Conservation (phyloP, 176 grass and related monocot genomes). For the Carex littledalei region DNA sequence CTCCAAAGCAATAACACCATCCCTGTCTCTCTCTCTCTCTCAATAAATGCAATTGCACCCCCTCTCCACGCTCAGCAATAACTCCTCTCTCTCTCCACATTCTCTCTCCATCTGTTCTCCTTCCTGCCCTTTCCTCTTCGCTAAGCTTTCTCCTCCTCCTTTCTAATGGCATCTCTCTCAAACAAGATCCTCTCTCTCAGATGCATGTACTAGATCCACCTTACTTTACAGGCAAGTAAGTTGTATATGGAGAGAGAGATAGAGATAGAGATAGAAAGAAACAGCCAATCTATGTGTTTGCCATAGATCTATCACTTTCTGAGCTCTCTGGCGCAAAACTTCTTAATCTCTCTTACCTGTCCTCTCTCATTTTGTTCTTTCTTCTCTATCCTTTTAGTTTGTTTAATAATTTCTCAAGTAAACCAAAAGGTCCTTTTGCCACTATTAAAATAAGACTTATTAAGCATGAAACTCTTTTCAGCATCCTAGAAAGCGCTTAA, state of each 20-base stretch:
- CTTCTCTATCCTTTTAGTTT: conserved; percentile 25
- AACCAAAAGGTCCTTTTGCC: conserved; percentile 31
- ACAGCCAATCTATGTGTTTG: conserved; percentile 30
- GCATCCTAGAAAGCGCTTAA: background rate
- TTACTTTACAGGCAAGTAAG: conserved; percentile 12
- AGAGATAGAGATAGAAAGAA: conserved; percentile 17
- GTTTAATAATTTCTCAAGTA: conserved; percentile 1
- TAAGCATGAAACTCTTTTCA: conserved; percentile 8
- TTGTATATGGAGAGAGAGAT: background rate
- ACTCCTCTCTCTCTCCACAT: conserved; percentile 59
- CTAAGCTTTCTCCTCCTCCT: conserved; percentile 26
- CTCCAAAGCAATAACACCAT: conserved; percentile 54
- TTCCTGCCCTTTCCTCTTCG: conserved; percentile 17
- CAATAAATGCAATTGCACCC: conserved; percentile 99
- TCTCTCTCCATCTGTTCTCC: conserved; percentile 52
- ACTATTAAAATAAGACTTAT: background rate
- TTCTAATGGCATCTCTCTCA: conserved; percentile 25
- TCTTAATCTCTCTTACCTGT: conserved; percentile 16
- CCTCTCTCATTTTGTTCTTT: conserved; percentile 29
- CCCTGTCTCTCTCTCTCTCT: conserved; percentile 30
- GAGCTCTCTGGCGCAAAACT: conserved; percentile 15
- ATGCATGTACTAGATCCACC: conserved; percentile 24
- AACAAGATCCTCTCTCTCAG: conserved; percentile 17
- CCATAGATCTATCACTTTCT: conserved; percentile 47
- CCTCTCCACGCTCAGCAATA: conserved; percentile 90